phyloP scores from a whole-genome alignment of 2,329 filamentous ascomycete genomes.

The Fusarium udum region DNA sequence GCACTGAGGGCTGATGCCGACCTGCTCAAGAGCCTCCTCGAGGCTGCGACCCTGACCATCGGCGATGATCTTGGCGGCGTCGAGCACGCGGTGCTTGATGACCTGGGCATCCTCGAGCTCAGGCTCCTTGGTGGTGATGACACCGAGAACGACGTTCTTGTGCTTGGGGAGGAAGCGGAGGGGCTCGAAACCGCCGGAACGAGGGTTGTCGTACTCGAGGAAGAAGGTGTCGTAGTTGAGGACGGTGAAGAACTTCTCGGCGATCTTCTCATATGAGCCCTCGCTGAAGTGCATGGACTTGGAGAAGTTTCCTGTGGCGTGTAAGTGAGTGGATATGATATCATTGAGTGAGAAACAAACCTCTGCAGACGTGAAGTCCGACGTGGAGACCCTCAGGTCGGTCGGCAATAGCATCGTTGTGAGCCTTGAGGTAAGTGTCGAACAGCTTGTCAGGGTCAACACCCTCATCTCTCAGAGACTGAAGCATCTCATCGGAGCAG shows the following conservation, averaged over 20 bases:
- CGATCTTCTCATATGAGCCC: constrained; percentile 71
- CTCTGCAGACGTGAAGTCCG: constrained; percentile 70
- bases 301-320: constrained; percentile 63
- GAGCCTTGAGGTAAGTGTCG: constrained; percentile 75
- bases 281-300: constrained; percentile 71
- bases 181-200: constrained; percentile 70
- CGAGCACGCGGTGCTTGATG: constrained; percentile 63
- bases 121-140: constrained; percentile 69
- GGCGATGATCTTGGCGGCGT: constrained; percentile 72
- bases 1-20: constrained; percentile 76
- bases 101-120: constrained; percentile 64
- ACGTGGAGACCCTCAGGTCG: constrained; percentile 74
- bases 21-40: constrained; percentile 70
- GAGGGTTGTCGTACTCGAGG: constrained; percentile 67
- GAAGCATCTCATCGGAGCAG: constrained; percentile 73
- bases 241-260: constrained; percentile 66
- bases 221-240: constrained; percentile 71
- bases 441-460: constrained; percentile 71
- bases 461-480: constrained; percentile 66
- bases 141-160: constrained; percentile 70
- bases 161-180: constrained; percentile 65
- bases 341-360: constrained; percentile 12
- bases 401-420: constrained; percentile 73
- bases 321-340: neutral
- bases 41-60: constrained; percentile 68